Conservation (phyloP, 129 eudicot genomes). For the Cynara cardunculus region DNA sequence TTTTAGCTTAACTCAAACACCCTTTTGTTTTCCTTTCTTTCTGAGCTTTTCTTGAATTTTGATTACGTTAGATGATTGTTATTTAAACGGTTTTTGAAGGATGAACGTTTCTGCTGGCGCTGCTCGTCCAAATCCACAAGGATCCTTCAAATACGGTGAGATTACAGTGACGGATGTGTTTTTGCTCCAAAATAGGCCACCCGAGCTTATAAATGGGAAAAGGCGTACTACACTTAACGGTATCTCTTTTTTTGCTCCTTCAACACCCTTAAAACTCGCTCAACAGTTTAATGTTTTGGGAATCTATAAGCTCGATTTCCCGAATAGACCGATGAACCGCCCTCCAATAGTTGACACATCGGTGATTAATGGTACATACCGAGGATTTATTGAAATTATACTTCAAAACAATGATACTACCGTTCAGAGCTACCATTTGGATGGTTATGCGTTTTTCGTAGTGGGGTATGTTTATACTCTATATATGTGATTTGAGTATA, state of each 20-base stretch:
- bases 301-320: slow-evolving; percentile 92
- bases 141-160: slow-evolving; percentile 92
- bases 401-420: slow-evolving; percentile 79
- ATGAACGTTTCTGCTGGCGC: slow-evolving; percentile 91
- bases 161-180: slow-evolving; percentile 88
- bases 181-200: slow-evolving; percentile 72
- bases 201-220: slow-evolving; percentile 79
- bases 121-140: slow-evolving; percentile 99
- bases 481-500: background rate
- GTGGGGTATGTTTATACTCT: slow-evolving; percentile 62
- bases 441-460: slow-evolving; percentile 94
- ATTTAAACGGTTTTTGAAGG: slow-evolving; percentile 28
- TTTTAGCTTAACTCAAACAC: slow-evolving; percentile 27
- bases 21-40: slow-evolving; percentile 22
- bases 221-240: slow-evolving; percentile 81
- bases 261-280: slow-evolving; percentile 91
- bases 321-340: slow-evolving; percentile 76
- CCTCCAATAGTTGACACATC: slow-evolving; percentile 78
- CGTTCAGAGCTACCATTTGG: slow-evolving; percentile 87
- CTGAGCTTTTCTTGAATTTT: slow-evolving; percentile 17
- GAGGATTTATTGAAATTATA: slow-evolving; percentile 83
- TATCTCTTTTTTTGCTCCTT: slow-evolving; percentile 74
- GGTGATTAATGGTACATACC: slow-evolving; percentile 70
- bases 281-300: slow-evolving; percentile 78
- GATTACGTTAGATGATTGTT: background rate